A percentile compares a stretch with the other conserved stretches of the same genome.
phyloP scores from a whole-genome alignment of 2,329 filamentous ascomycete genomes.

The Aspergillus sclerotialis region DNA sequence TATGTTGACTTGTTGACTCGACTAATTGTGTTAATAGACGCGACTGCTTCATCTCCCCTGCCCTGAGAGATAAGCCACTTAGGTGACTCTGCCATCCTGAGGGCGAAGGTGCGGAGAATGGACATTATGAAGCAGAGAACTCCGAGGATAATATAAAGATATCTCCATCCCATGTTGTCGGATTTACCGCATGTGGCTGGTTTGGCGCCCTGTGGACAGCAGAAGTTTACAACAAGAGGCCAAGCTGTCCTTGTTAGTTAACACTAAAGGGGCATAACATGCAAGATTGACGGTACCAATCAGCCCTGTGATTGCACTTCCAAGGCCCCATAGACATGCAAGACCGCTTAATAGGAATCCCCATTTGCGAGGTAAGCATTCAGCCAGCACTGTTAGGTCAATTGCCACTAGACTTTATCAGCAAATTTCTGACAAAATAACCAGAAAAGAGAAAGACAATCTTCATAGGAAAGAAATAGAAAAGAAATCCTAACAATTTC shows the following conservation, averaged over 20 bases:
- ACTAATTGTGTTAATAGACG: not conserved
- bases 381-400: not conserved
- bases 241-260: not conserved
- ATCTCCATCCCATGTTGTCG: not conserved
- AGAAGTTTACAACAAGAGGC: not conserved
- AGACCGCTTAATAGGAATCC: slow-evolving; percentile 3
- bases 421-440: no score
- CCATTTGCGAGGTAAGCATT: not conserved
- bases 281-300: no score
- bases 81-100: not conserved
- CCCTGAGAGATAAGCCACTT: not conserved
- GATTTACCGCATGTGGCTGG: not conserved
- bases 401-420: not conserved
- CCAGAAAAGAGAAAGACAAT: no score
- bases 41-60: not conserved
- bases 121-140: not conserved
- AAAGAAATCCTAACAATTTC: slow-evolving; percentile 19
- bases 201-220: not conserved
- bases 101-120: not conserved
- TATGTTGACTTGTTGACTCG: not conserved
- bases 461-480: no score
- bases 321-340: slow-evolving; percentile 21
- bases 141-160: not conserved
- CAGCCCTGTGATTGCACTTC: not conserved
- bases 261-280: not conserved